Evolutionary conservation across 2,329 filamentous ascomycete species (phyloP), one percentile per base, ranked within the genome.

Genomic region (Dactylonectria macrodidyma): DNA sequence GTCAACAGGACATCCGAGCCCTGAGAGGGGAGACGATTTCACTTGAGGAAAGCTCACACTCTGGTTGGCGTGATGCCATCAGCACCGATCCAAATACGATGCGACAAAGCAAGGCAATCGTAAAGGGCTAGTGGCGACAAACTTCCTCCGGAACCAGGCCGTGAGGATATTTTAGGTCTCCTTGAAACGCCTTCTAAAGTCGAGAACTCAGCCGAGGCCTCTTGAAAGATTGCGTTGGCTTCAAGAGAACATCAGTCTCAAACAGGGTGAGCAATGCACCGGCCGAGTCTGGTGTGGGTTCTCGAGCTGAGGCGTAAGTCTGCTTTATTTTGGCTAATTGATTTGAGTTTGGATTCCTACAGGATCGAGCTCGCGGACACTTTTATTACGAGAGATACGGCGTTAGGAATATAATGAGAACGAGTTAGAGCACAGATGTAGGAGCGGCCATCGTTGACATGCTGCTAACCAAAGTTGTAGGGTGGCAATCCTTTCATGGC

Each of bases 151-250:
- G n/a, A 36, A 36, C 51, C 33, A 33, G 51, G 51, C n/a, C 51
- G 33, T 44, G 41, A 59, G 12, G 24, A 59, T 6, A 38, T 54
- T 6, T 33, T 22, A 30, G 51, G 30, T 14, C n/a, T 5, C 33
- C 11, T 8, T 6, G 51, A 22, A 14, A 36, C 19, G 33, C n/a
- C 19, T 36, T 36, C 51, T 54, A n/a, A 19, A 52, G 19, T 36
- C 2, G 30, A 33, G 30, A 12, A 22, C 9, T 54, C 33, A 54
- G 36, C 33, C 51, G 36, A 14, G 22, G 51, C 51, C 30, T 54
- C 22, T 54, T 30, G 26, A 54, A 36, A 54, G 22, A 54, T 54
- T 54, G n/a, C 8, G 36, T 34, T 22, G 33, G 51, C 51, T 54
- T 38, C 33, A 3, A 14, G 51, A 22, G 51, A 36, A 54, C n/a